Evolutionary conservation across 148 eudicot genomes (phyloP).

Genomic region (Pharnaceum exiguum): DNA sequence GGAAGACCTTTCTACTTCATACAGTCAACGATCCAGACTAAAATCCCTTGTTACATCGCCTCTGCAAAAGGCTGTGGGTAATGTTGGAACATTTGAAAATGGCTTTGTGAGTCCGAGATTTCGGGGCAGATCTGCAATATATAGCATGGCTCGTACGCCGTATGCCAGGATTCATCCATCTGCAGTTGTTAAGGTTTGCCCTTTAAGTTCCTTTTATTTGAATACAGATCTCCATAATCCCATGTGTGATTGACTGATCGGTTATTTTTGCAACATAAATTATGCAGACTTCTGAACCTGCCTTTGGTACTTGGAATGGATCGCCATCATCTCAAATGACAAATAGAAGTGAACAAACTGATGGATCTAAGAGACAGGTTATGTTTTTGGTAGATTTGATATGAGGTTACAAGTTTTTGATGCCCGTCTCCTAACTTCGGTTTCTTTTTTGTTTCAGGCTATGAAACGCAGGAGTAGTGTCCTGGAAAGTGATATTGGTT

Average conservation of each 20-base stretch:
- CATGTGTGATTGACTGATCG: not conserved
- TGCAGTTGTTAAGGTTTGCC: constrained; percentile 35
- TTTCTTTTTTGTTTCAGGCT: constrained; percentile 35
- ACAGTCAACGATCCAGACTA: constrained; percentile 23
- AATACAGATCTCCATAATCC: not conserved
- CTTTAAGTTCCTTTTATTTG: not conserved
- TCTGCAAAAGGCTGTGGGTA: constrained; percentile 30
- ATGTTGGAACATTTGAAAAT: constrained; percentile 38
- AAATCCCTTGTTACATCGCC: constrained; percentile 34
- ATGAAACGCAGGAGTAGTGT: constrained; percentile 76
- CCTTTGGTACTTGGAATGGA: constrained; percentile 21
- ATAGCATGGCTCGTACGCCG: constrained; percentile 87
- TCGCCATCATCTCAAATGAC: constrained; percentile 31
- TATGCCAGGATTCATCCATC: constrained; percentile 54
- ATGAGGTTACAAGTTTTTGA: not conserved
- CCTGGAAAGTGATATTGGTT: constrained; percentile 72
- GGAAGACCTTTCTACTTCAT: constrained; percentile 34
- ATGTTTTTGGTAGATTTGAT: constrained; percentile 1
- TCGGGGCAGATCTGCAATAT: constrained; percentile 82
- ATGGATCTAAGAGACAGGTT: constrained; percentile 41
- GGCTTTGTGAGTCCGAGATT: constrained; percentile 61
- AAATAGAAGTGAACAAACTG: constrained; percentile 28
- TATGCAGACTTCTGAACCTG: constrained; percentile 39
- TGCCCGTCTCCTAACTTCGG: constrained; percentile 4
- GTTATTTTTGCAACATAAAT: not conserved